These are phyloP conservation scores for Entomortierella chlamydospora DNA, from an alignment of 192 early-diverging fungal genomes.

Conservation along the genomic window DNA sequence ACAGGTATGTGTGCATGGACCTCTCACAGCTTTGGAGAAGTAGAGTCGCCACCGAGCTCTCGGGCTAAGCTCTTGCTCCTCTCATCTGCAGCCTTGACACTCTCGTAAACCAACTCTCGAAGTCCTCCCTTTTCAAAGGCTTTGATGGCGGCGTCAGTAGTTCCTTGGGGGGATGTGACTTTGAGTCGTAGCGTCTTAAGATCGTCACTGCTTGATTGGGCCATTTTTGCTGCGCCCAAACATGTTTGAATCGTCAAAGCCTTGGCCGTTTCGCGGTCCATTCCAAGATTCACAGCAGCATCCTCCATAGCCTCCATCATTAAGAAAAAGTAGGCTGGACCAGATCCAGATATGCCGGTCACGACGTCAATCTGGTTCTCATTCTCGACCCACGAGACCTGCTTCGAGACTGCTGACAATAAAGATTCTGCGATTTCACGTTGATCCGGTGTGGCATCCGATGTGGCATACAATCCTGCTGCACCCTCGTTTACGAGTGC, in stretches of 20 bases:
- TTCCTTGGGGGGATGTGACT: slow-evolving; percentile 93
- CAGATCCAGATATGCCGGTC: slow-evolving; percentile 90
- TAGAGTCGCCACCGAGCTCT: slow-evolving; percentile 23
- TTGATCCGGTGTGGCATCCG: slow-evolving; percentile 68
- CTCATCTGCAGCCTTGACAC: slow-evolving; percentile 74
- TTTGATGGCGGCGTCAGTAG: slow-evolving; percentile 91
- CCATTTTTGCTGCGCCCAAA: slow-evolving; percentile 90
- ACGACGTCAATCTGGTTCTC: slow-evolving; percentile 88
- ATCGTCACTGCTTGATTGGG: slow-evolving; percentile 73
- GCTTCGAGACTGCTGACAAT: slow-evolving; percentile 79
- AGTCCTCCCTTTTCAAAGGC: slow-evolving; percentile 73
- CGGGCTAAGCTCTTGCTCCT: slow-evolving; percentile 68
- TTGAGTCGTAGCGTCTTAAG: slow-evolving; percentile 83
- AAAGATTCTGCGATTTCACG: slow-evolving; percentile 75
- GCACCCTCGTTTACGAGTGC: slow-evolving; percentile 90
- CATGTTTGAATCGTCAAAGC: slow-evolving; percentile 92
- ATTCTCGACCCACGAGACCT: slow-evolving; percentile 83
- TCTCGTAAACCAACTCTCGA: slow-evolving; percentile 63
- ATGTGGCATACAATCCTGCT: slow-evolving; percentile 82
- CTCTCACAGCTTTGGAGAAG: not conserved
- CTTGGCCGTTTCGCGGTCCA: slow-evolving; percentile 77
- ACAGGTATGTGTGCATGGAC: not conserved
- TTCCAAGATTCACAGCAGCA: slow-evolving; percentile 79
- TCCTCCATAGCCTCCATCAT: slow-evolving; percentile 91
- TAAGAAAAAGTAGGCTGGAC: slow-evolving; percentile 97